Base-by-base conservation (phyloP, 805 yeast genomes). In the Soucietia sequanensis region DNA sequence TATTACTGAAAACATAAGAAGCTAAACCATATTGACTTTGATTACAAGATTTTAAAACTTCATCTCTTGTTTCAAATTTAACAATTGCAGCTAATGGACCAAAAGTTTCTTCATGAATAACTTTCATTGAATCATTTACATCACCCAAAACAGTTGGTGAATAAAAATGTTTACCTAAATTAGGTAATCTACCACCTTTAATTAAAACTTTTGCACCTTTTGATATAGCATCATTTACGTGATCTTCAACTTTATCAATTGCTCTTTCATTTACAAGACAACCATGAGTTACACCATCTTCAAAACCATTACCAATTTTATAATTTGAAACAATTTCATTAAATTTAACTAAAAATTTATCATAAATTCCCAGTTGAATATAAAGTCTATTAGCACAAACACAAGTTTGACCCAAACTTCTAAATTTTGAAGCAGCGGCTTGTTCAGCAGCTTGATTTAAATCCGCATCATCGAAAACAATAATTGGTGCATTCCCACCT, bases 401-500 rank as follows among this genome's bases (percentile, higher is more conserved):
- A 62, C 95, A 85, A 4, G 90, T 83, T 60, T 84, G 93, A 41
- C 93, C 93, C 27, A 82, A 72, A 18, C 83, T 81, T 54, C 93
- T 72, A 62, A 83, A 80, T 57, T 84, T 85, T 42, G 80, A 73
- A 6, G 73, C 78, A 39, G 83, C 55, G 2, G 85, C 76, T 26
- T 79, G 85, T n/a, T 70, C 71, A 11, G 83, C 78, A 0, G 91
- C 91, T 27, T 65, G 60, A 38, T 77, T 82, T 14, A 84, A 46
- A 42, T 81, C 77, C 8, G 87, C 88, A 52, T 83, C 90, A 35
- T 80, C 80, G 56, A 84, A 84, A 3, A 84, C 80, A 37, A 84
- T 73, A 46, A 83, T 76, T 4, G 93, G 90, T 12, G 91, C 88
- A 57, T 84, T 84, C 20, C 93, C 93, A 23, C 93, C 91, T 27